Evolutionary conservation across 371 early-diverging fungal genomes (phyloP), one percentile per base, ranked within the genome.

Genomic region (Mortierella sp.): DNA sequence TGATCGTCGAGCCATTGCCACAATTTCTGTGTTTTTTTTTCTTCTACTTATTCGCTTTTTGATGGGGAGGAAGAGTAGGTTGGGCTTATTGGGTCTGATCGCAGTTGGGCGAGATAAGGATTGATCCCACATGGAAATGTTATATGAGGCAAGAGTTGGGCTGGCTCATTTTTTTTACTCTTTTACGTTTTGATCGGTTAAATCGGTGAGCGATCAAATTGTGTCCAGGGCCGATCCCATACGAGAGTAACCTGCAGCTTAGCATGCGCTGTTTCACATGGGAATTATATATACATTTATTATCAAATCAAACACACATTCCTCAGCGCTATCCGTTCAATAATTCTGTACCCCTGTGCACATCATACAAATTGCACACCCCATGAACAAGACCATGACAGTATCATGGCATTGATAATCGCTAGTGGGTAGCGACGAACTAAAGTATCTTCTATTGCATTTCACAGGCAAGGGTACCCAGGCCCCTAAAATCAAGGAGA

Each of bases 401-500:
- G n/a, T n/a, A n/a, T n/a, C n/a, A n/a, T n/a, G n/a, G n/a, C n/a
- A n/a, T n/a, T n/a, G n/a, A n/a, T n/a, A n/a, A n/a, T n/a, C n/a
- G n/a, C n/a, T n/a, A n/a, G n/a, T n/a, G n/a, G n/a, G n/a, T n/a
- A n/a, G n/a, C n/a, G n/a, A n/a, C n/a, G n/a, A n/a, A n/a, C n/a
- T n/a, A n/a, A n/a, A n/a, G n/a, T n/a, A n/a, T 17, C 17, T 7
- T 46, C 30, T 15, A 12, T 23, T n/a, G 11, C 34, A 31, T 11
- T 23, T 21, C n/a, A 49, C 8, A 19, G 97, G 97, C 56, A 99
- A 99, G 89, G 99, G 99, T 42, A 99, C 99, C 60, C 99, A 99
- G 88, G 93, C 98, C 26, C 97, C 97, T 56, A 84, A 83, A 54
- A 95, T 99, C 86, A 94, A 95, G 89, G 95, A 98, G 23, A 87